Base-by-base conservation (phyloP, 768 basidiomycete genomes). In the Amanita subjunquillea region DNA sequence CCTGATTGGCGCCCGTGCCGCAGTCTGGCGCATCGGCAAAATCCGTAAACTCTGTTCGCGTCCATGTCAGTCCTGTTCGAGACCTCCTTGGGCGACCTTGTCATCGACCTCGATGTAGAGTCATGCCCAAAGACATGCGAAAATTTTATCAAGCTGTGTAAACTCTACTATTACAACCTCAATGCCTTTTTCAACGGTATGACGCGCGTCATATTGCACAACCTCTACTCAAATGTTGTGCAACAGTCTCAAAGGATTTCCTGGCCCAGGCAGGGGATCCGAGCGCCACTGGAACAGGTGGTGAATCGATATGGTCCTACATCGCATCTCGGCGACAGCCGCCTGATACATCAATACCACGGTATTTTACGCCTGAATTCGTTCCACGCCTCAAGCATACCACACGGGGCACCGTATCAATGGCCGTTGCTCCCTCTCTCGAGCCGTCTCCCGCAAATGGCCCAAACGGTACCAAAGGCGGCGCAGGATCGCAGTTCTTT, bases 161-260 rank as follows among this genome's bases (percentile, higher is more conserved):
- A 97, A 72, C 76, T 90, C 54, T 96, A 96, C 65, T 95, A 95
- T 66, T 98, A 95, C 74, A 95, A 94, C 65, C 70, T 96, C 56
- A 91, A 93, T 65, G 91, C 91, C 0, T 99, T 99, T 73, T 98
- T 98, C 78, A 97, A 99, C 69, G 92, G 93, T 93, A 55, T 53
- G 85, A 71, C 9, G 44, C 25, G n/a, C 10, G 10, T 46, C 32
- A 37, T 27, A 4, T 46, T n/a, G 9, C 15, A 25, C 27, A 34
- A 27, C 6, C 34, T 13, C 46, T 25, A 17, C 10, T 23, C 56
- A 2, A 20, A 37, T 5, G 40, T 49, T 38, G 56, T 55, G 46
- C 27, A 12, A 27, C 55, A 96, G 93, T 99, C 7, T 93, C 93
- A 37, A 96, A 95, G 68, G 92, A 97, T 64, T 99, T 99, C 59